phyloP scores from a whole-genome alignment of 2,329 filamentous ascomycete species.

The Bimuria novae-zelandiae region DNA sequence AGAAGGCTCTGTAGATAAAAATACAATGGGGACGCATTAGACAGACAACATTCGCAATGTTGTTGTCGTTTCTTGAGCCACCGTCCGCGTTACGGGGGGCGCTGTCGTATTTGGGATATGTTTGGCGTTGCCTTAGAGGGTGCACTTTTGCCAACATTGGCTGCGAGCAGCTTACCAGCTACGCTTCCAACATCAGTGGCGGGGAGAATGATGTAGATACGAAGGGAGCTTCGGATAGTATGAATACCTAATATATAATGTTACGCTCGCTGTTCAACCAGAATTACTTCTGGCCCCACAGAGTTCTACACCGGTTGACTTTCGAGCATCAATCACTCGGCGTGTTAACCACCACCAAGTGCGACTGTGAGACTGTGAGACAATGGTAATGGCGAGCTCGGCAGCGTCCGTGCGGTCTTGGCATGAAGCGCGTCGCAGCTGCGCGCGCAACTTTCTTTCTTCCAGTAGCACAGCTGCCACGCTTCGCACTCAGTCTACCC shows the following conservation, averaged over 20 bases:
- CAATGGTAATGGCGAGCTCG: too few relatives aligned
- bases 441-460: constrained; percentile 27
- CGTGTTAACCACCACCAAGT: too few relatives aligned
- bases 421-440: too few relatives aligned
- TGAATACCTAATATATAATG: constrained; percentile 35
- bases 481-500: too few relatives aligned
- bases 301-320: too few relatives aligned
- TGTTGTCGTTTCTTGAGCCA: constrained; percentile 10
- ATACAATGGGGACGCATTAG: constrained; percentile 4
- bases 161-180: constrained; percentile 19
- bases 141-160: constrained; percentile 18
- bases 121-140: constrained; percentile 31
- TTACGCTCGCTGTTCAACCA: constrained; percentile 32
- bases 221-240: constrained; percentile 23
- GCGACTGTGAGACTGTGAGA: too few relatives aligned
- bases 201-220: constrained; percentile 27
- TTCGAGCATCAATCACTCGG: too few relatives aligned
- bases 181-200: too few relatives aligned
- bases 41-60: background rate
- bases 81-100: background rate
- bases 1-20: constrained; percentile 60
- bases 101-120: constrained; percentile 14
- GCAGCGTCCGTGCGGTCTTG: background rate
- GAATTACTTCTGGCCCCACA: too few relatives aligned
- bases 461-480: constrained; percentile 5